These are phyloP conservation scores for Entophlyctis luteolus DNA, from an alignment of 192 early-diverging fungal species.

Conservation along the genomic window DNA sequence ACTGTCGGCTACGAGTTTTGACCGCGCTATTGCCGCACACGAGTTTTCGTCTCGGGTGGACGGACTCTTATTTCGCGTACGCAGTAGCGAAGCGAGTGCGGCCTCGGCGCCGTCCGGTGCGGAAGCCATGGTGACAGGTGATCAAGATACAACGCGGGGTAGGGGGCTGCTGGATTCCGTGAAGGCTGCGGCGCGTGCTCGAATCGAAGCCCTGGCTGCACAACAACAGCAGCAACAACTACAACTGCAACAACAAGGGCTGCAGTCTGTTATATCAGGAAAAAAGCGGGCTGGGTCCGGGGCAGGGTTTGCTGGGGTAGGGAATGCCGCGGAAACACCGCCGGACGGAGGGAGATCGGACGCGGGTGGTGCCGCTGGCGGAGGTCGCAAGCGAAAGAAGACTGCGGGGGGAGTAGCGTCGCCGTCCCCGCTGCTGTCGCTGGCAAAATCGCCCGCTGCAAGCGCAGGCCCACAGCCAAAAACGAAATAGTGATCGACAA, in stretches of 20 bases:
- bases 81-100: not conserved
- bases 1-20: constrained; percentile 4
- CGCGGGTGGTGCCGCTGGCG: no score
- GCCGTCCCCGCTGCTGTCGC: no score
- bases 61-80: constrained; percentile 8
- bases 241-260: not conserved
- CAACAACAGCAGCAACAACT: not conserved
- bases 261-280: not conserved
- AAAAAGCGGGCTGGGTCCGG: not conserved
- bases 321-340: no score
- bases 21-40: not conserved
- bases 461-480: no score
- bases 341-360: no score
- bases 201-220: not conserved
- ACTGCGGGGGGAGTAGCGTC: no score
- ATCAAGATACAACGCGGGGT: no score
- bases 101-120: not conserved
- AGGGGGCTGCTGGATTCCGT: constrained; percentile 20
- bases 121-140: not conserved
- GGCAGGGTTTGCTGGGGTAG: no score
- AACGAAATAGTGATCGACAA: no score
- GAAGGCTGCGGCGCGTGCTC: constrained; percentile 18
- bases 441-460: no score
- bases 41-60: constrained; percentile 20
- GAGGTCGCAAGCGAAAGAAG: no score